A percentile compares a stretch with the other conserved stretches of the same genome.
These are phyloP conservation scores for Cordyceps pruinosa DNA, from an alignment of 2,329 filamentous ascomycete species.

Conservation along the genomic window DNA sequence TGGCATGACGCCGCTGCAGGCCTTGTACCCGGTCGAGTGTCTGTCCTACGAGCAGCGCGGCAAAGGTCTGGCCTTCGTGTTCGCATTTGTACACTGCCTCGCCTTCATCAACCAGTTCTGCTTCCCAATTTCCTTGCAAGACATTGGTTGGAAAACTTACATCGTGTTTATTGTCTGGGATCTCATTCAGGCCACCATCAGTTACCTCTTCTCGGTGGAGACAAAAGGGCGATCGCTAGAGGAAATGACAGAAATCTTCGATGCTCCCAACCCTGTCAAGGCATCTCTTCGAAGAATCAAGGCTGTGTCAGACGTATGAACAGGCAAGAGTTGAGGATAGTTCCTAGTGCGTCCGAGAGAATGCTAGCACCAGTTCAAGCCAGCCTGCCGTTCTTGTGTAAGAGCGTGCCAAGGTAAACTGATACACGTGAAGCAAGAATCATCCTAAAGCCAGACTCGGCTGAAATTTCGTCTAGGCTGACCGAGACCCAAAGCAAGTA, in stretches of 20 bases:
- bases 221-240: constrained; percentile 22
- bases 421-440: too few relatives aligned
- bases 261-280: constrained; percentile 17
- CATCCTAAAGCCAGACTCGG: too few relatives aligned
- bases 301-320: not conserved
- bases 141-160: constrained; percentile 36
- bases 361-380: not conserved
- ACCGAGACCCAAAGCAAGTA: too few relatives aligned
- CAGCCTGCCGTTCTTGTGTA: too few relatives aligned
- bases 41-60: constrained; percentile 32
- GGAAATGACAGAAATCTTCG: constrained; percentile 22
- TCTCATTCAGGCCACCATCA: not conserved
- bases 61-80: constrained; percentile 33
- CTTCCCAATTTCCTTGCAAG: constrained; percentile 37
- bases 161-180: constrained; percentile 24
- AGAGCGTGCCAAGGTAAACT: too few relatives aligned
- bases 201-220: constrained; percentile 29
- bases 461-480: too few relatives aligned
- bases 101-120: constrained; percentile 29
- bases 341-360: not conserved
- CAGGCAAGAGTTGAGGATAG: not conserved
- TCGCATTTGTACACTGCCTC: constrained; percentile 28
- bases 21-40: constrained; percentile 37
- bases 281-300: constrained; percentile 8
- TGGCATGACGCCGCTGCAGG: constrained; percentile 41